A percentile compares a stretch with the other conserved stretches of the same genome.
Evolutionary conservation across 345 rosid species (phyloP).

Genomic region (Punica granatum): DNA sequence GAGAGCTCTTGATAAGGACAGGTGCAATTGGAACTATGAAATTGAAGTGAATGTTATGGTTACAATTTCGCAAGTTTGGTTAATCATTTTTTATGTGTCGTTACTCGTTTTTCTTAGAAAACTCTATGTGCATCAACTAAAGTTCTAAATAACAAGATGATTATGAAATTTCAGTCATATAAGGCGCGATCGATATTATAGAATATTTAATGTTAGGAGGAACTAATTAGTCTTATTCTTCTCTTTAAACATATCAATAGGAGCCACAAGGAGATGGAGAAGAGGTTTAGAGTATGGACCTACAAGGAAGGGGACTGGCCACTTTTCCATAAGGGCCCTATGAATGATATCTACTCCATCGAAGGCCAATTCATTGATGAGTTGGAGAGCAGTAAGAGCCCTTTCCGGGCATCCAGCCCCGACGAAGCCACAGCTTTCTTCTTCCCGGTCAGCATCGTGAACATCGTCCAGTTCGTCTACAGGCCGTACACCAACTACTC

Average conservation of each 20-base stretch:
- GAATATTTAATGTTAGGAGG: too few species aligned
- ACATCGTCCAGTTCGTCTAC: constrained; percentile 40
- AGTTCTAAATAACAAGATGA: too few species aligned
- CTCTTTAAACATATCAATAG: constrained; percentile 24
- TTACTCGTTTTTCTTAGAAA: too few species aligned
- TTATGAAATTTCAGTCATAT: too few species aligned
- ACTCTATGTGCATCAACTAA: too few species aligned
- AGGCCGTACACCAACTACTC: constrained; percentile 40
- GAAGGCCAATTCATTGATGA: constrained; percentile 74
- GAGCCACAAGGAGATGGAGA: constrained; percentile 68
- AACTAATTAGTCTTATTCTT: neutral
- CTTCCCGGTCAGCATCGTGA: constrained; percentile 52
- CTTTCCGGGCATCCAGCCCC: constrained; percentile 31
- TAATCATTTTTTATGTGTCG: too few species aligned
- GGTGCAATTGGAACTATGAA: too few species aligned
- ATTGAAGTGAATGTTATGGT: too few species aligned
- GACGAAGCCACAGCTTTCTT: constrained; percentile 46
- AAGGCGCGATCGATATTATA: too few species aligned
- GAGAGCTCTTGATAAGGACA: too few species aligned
- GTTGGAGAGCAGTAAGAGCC: constrained; percentile 32
- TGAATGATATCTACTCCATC: constrained; percentile 47
- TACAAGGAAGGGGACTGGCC: constrained; percentile 69
- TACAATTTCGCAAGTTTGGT: too few species aligned
- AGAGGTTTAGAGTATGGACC: constrained; percentile 55
- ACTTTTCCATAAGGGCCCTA: constrained; percentile 52